Base-by-base conservation (phyloP, 805 yeast genomes). In the Lipomyces spencermartinsiae region DNA sequence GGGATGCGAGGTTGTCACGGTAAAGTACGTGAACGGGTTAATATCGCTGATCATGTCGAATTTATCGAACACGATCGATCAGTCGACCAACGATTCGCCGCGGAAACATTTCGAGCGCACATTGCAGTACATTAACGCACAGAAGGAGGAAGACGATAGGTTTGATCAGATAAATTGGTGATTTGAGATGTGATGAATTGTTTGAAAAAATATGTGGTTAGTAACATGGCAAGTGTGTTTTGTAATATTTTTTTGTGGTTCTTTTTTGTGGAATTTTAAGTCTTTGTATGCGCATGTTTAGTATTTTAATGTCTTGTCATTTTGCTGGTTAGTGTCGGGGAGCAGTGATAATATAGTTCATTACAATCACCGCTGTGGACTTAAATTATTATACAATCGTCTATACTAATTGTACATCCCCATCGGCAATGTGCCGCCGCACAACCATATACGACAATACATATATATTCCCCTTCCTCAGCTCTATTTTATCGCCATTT, bases 21-120 rank as follows among this genome's bases (percentile, higher is more conserved):
- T 88, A 54, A 86, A 87, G 74, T 92, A 92, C 75, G 87, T 94
- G 75, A 92, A 91, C 74, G 97, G 97, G 9, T 81, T 95, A 70
- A 89, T 95, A 65, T 97, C 92, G 72, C 83, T 95, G 74, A 92
- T 93, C 61, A 65, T 74, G 51, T 74, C 77, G 59, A 81, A 80
- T 67, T 73, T 81, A 60, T 63, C 72, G 54, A 68, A 55, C 43
- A 63, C 71, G 43, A 63, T 70, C 31, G 73, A 73, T 35, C 64
- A 62, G 25, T 72, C 76, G 58, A 73, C 75, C 43, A 80, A 76
- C 55, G 82, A 79, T 29, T 73, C 79, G 12, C 84, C 87, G 5
- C 76, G 80, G 71, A 77, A 83, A 73, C 89, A 87, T 77, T 92
- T 92, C 75, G 83, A 86, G 62, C 83, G 97, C 68, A 90, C 97